Conservation (phyloP, 2,329 filamentous ascomycete genomes). For the Ascochyta viciae-villosae region DNA sequence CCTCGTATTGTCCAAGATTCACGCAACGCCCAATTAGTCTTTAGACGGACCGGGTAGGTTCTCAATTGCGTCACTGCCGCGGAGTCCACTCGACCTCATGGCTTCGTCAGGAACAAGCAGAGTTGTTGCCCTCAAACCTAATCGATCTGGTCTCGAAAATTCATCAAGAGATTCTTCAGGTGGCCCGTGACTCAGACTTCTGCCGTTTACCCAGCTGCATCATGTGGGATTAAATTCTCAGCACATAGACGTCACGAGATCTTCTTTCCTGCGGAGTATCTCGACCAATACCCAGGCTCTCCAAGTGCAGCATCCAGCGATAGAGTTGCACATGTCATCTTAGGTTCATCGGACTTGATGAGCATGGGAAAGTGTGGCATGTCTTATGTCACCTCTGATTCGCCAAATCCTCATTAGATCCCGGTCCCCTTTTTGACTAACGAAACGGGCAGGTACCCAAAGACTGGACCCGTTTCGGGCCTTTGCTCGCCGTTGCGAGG, state of each 20-base stretch:
- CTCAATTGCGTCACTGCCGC: not conserved
- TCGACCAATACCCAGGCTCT: not conserved
- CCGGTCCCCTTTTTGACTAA: conserved; percentile 9
- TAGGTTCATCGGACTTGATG: not conserved
- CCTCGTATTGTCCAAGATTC: not conserved
- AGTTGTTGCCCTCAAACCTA: conserved; percentile 3
- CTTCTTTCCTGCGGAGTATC: not conserved
- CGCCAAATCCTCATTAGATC: conserved; percentile 1
- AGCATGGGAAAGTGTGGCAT: conserved; percentile 8
- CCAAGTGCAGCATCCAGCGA: not conserved
- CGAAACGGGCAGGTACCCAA: conserved; percentile 13
- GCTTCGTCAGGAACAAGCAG: conserved; percentile 1
- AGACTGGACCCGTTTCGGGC: conserved; percentile 12
- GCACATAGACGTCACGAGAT: not conserved
- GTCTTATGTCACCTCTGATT: conserved; percentile 15
- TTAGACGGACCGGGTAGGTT: not conserved
- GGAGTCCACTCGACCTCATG: not conserved
- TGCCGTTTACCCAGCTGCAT: conserved; percentile 14
- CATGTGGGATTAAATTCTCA: conserved; percentile 9
- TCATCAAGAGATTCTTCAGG: not conserved
- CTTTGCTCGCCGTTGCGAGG: conserved; percentile 13
- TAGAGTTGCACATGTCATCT: not conserved
- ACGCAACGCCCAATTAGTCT: not conserved
- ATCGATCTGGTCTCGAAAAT: conserved; percentile 6
- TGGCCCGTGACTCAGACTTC: conserved; percentile 10